Evolutionary conservation across 805 yeast genomes (phyloP).

Genomic region (Pichia deserticola): DNA sequence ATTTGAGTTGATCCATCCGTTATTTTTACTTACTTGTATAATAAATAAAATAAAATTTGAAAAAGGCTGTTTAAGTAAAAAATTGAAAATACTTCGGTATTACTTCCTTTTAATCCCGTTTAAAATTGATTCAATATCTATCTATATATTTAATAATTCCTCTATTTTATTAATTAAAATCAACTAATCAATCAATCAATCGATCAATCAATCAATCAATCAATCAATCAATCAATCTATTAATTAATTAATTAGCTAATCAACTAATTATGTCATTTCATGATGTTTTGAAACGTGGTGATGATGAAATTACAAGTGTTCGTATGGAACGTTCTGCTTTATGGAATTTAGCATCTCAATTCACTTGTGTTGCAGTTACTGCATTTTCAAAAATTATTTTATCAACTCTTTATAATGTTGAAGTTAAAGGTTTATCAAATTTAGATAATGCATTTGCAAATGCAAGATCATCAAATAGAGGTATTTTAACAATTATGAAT

Average conservation of each 20-base stretch:
- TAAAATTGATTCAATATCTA: no score
- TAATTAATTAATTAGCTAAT: no score
- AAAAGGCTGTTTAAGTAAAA: no score
- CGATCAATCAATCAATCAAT: no score
- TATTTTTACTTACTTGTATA: no score
- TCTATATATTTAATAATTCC: no score
- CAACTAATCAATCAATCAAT: no score
- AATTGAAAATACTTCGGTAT: no score
- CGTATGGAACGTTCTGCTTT: slow-evolving; percentile 45
- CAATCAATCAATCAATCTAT: neutral
- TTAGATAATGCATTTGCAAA: slow-evolving; percentile 57
- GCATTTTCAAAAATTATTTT: slow-evolving; percentile 56
- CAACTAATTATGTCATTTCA: slow-evolving; percentile 50
- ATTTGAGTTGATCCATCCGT: no score
- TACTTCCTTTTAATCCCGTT: no score
- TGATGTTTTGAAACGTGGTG: slow-evolving; percentile 65
- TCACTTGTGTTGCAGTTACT: slow-evolving; percentile 61
- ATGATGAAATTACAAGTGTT: slow-evolving; percentile 48
- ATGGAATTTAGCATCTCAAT: slow-evolving; percentile 66
- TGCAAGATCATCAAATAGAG: slow-evolving; percentile 61
- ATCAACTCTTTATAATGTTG: slow-evolving; percentile 55
- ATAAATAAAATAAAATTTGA: no score
- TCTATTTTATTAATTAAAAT: no score
- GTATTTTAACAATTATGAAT: slow-evolving; percentile 81
- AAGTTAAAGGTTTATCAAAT: slow-evolving; percentile 52